phyloP scores from a whole-genome alignment of 768 basidiomycete genomes.

The Inosperma sp. region DNA sequence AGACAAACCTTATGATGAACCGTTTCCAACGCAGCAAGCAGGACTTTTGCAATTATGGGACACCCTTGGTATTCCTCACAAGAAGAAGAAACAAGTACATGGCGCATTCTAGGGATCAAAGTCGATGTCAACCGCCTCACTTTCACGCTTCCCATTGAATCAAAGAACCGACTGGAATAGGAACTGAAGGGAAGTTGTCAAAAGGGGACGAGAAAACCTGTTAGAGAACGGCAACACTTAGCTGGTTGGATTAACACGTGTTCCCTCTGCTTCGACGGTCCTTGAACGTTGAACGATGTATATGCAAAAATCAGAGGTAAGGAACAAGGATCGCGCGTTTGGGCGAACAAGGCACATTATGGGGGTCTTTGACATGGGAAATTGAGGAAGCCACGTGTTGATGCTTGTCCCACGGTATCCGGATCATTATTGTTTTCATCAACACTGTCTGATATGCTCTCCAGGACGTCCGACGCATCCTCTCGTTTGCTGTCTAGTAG shows the following conservation, averaged over 20 bases:
- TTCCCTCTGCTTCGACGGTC: slow-evolving; percentile 33
- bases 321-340: slow-evolving; percentile 14
- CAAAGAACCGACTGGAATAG: background rate
- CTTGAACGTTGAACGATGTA: slow-evolving; percentile 25
- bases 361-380: slow-evolving; percentile 19
- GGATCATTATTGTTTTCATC: no score
- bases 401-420: slow-evolving; percentile 25
- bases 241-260: slow-evolving; percentile 37
- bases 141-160: slow-evolving; percentile 21
- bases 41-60: slow-evolving; percentile 36
- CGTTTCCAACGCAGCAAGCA: slow-evolving; percentile 28
- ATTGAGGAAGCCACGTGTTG: slow-evolving; percentile 8
- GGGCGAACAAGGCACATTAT: slow-evolving; percentile 22
- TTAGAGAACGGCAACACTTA: slow-evolving; percentile 21
- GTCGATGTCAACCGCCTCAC: slow-evolving; percentile 32
- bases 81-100: slow-evolving; percentile 34
- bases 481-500: no score
- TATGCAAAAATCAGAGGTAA: slow-evolving; percentile 35
- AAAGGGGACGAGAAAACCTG: background rate
- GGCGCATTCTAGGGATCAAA: slow-evolving; percentile 37
- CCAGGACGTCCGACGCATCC: no score
- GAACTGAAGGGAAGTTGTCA: background rate
- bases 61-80: slow-evolving; percentile 36
- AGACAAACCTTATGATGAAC: slow-evolving; percentile 27
- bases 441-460: no score